phyloP scores from a whole-genome alignment of 805 yeast genomes.

The Yarrowia porcina region DNA sequence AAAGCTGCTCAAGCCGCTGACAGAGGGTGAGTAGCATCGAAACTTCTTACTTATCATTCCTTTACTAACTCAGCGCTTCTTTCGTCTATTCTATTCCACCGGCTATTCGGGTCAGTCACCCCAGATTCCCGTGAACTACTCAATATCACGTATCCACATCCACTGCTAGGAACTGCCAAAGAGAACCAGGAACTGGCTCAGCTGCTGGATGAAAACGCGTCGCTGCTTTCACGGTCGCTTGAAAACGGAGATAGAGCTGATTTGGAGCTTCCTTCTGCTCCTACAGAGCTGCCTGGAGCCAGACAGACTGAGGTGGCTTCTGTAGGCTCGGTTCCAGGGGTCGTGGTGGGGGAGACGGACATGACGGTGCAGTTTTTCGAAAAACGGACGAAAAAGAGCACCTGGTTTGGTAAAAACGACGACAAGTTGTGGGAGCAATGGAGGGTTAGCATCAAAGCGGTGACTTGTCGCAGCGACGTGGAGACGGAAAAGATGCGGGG shows the following conservation, averaged over 20 bases:
- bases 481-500: slow-evolving; percentile 29
- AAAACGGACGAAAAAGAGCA: slow-evolving; percentile 28
- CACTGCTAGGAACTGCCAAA: slow-evolving; percentile 41
- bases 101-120: slow-evolving; percentile 61
- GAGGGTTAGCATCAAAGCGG: slow-evolving; percentile 47
- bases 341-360: slow-evolving; percentile 2
- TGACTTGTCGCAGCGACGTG: neutral
- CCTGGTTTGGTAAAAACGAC: slow-evolving; percentile 36
- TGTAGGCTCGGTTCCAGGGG: neutral
- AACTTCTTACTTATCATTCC: too few species aligned
- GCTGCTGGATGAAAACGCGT: slow-evolving; percentile 41
- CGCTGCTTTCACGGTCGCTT: slow-evolving; percentile 33
- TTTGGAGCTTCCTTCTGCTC: neutral
- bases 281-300: neutral
- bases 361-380: slow-evolving; percentile 37
- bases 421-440: slow-evolving; percentile 67
- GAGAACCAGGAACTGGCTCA: slow-evolving; percentile 49
- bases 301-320: neutral
- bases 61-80: slow-evolving; percentile 40
- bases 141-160: slow-evolving; percentile 11
- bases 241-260: slow-evolving; percentile 29
- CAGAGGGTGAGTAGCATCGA: slow-evolving; percentile 20
- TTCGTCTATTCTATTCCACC: slow-evolving; percentile 64
- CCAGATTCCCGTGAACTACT: slow-evolving; percentile 50
- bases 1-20: slow-evolving; percentile 22